Evolutionary conservation across 495 filamentous ascomycete genomes (phyloP), one percentile per base, ranked within the genome.

Genomic region (Trichoderma gamsii): DNA sequence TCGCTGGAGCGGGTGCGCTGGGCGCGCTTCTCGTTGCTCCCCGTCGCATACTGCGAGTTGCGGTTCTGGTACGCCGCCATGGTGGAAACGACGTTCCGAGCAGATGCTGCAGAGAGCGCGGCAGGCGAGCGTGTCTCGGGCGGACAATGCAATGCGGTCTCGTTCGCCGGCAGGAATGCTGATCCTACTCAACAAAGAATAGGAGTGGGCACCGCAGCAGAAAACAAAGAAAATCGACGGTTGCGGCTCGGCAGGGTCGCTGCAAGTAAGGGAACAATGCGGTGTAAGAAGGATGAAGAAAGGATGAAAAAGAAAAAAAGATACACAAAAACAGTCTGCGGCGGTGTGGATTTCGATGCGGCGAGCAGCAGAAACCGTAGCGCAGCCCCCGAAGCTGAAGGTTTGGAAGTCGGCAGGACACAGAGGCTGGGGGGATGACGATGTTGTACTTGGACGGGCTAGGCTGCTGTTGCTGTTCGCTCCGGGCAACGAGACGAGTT

Each of bases 1-100:
- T 95, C 88, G 74, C 81, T 83, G 44, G 80, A 79, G 66, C 81
- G 73, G 56, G 79, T 81, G 74, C 81, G 80, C 21, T 66, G 65
- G 41, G 25, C 41, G 71, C 73, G 68, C 66, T 76, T 63, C 15
- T 43, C 65, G 41, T 41, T 59, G 65, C 75, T 77, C 41, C 74
- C 71, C 64, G 73, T 69, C 52, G 74, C 76, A 72, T 81, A 79
- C 71, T 79, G 75, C 27, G 80, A 80, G 69, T 77, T 80, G 77
- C 81, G 80, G 66, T 77, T 76, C 69, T 82, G 79, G 66, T 75
- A 75, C 41, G 76, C 79, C 66, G 80, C 75, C 81, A 83, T 83
- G 68, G 68, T 70, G n/a, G 18, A 38, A 64, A 13, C 63, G 29
- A 27, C 13, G 18, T 64, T 38, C 16, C 59, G 59, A 1, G 23